A percentile compares a stretch with the other conserved stretches of the same genome.
These are phyloP conservation scores for Fusarium bactridioides DNA, from an alignment of 2,329 filamentous ascomycete species.

Conservation along the genomic window DNA sequence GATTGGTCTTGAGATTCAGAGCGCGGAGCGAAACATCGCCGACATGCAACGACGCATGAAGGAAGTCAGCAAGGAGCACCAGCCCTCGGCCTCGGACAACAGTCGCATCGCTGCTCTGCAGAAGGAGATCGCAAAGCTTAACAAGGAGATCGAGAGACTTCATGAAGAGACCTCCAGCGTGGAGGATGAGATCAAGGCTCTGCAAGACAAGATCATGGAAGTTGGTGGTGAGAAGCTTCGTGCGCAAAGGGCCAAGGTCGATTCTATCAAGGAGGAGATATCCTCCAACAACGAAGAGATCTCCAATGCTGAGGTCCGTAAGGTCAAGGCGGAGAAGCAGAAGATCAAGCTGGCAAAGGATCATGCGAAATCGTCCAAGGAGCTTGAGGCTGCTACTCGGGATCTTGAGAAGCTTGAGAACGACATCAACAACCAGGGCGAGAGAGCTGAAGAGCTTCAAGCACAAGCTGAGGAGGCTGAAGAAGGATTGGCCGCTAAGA, in stretches of 20 bases:
- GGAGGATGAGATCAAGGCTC: constrained; percentile 88
- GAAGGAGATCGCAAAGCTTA: constrained; percentile 77
- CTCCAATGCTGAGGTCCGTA: constrained; percentile 85
- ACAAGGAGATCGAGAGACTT: constrained; percentile 81
- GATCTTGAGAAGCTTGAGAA: constrained; percentile 82
- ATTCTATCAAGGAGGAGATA: constrained; percentile 87
- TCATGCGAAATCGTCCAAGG: constrained; percentile 77
- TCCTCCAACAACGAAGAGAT: constrained; percentile 80
- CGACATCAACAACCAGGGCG: constrained; percentile 80
- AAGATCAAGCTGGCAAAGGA: constrained; percentile 87
- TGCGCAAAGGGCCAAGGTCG: constrained; percentile 88
- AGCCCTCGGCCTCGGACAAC: constrained; percentile 82
- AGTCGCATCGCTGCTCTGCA: constrained; percentile 75
- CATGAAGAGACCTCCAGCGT: constrained; percentile 86
- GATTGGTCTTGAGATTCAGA: constrained; percentile 86
- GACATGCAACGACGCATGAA: constrained; percentile 87
- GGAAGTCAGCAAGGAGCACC: constrained; percentile 82
- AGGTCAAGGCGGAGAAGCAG: constrained; percentile 93
- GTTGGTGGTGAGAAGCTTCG: constrained; percentile 93
- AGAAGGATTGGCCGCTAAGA: constrained; percentile 78
- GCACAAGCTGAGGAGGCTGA: constrained; percentile 83
- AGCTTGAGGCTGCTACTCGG: constrained; percentile 73
- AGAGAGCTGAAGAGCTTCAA: constrained; percentile 76
- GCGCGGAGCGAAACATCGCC: constrained; percentile 80
- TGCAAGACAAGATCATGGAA: constrained; percentile 99